Evolutionary conservation across 345 rosid genomes (phyloP), one percentile per base, ranked within the genome.

Genomic region (Murraya paniculata): DNA sequence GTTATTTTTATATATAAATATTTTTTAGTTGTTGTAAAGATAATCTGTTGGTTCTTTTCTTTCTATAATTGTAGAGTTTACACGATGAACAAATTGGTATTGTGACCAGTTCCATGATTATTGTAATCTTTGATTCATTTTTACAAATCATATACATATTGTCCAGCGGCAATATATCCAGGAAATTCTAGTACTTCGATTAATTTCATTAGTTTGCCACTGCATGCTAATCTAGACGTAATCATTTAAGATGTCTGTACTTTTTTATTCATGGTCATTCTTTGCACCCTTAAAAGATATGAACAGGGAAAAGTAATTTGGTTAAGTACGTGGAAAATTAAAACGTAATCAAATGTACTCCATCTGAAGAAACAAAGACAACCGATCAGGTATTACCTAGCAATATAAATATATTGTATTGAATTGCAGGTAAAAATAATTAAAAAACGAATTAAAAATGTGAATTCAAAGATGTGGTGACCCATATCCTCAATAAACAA

Each of bases 21-120:
- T 22, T 30, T 67, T 69, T 39, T 39, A 39, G 45, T 39, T 22
- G 11, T 58, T 77, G 80, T 60, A 61, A 67, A 41, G 53, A 27
- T 55, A 41, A 24, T 58, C 58, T n/a, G 55, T n/a, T 38, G 59
- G 48, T 62, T 61, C 28, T 39, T 61, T 62, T 61, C 28, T 39
- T 1, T 45, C 1, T 22, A 33, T 45, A 79, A 68, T 31, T 74
- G 82, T 79, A 79, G 59, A 79, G 64, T 14, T 35, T 24, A 38
- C 18, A 21, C 25, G 33, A 70, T 71, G 38, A 75, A 50, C 68
- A 71, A 9, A 30, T 22, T 30, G 60, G 58, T 28, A 9, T 3
- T 71, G 39, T 48, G 8, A 69, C n/a, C 5, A 25, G 35, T 9
- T 1, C 45, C 53, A 50, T 25, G 69, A 11, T 62, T 13, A 55